These are phyloP conservation scores for Trypanosoma cruzi DNA, from an alignment of 208 protist genomes.

Conservation along the genomic window DNA sequence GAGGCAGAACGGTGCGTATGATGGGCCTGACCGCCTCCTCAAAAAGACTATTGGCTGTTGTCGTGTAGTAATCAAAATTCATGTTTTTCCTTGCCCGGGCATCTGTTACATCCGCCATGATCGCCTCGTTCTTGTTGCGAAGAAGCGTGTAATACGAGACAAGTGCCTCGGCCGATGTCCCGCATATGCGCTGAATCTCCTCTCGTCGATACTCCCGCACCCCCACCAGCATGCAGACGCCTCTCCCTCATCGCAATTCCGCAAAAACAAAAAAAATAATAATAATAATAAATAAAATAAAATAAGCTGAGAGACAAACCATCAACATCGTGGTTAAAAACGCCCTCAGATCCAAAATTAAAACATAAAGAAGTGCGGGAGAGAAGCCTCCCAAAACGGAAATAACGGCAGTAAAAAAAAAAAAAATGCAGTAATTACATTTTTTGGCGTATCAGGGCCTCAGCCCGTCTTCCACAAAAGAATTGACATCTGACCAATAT, in stretches of 20 bases:
- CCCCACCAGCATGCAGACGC: constrained; percentile 43
- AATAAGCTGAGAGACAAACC: neutral
- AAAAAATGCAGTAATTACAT: constrained; percentile 3
- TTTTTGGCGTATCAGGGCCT: neutral
- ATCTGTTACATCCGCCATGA: constrained; percentile 68
- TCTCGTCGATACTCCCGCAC: constrained; percentile 44
- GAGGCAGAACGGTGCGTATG: constrained; percentile 36
- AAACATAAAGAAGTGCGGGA: neutral
- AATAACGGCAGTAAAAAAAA: constrained; percentile 1
- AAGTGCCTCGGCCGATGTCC: constrained; percentile 9
- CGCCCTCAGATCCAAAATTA: neutral
- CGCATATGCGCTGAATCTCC: constrained; percentile 28
- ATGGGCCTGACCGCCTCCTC: constrained; percentile 44
- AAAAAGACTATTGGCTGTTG: constrained; percentile 27
- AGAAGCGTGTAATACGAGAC: constrained; percentile 67
- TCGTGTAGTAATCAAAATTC: constrained; percentile 50
- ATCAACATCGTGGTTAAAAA: neutral
- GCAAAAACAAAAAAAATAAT: constrained; percentile 19
- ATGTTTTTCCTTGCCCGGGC: constrained; percentile 57
- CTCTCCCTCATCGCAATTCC: neutral
- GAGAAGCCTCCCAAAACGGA: neutral
- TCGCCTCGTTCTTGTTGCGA: constrained; percentile 29
- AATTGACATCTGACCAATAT: constrained; percentile 99
- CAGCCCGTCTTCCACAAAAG: constrained; percentile 96
- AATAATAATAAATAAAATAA: neutral